Conservation (phyloP, 495 filamentous ascomycete species). For the Podospora pseudoanserina region DNA sequence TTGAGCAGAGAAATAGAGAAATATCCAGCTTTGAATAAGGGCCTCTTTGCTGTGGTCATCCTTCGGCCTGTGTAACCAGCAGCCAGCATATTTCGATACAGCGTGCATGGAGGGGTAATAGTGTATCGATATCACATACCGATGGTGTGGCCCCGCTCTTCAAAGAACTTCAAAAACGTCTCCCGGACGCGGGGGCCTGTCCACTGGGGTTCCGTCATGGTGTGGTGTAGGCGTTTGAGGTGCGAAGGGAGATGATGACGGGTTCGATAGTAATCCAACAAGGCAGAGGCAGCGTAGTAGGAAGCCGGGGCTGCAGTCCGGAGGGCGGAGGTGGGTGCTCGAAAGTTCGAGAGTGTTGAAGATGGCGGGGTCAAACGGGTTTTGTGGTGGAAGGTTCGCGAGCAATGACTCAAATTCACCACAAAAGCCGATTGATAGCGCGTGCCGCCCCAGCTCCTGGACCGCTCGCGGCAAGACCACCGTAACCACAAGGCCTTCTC, state of each 20-base stretch:
- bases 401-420: slow-evolving; percentile 37
- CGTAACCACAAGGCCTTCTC: slow-evolving; percentile 25
- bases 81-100: not conserved
- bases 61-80: not conserved
- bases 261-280: slow-evolving; percentile 9
- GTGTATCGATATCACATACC: slow-evolving; percentile 38
- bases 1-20: not conserved
- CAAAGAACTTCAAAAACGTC: slow-evolving; percentile 83
- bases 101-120: slow-evolving; percentile 11
- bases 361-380: slow-evolving; percentile 30
- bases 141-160: slow-evolving; percentile 56
- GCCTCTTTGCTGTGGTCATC: not conserved
- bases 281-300: slow-evolving; percentile 10
- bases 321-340: slow-evolving; percentile 28
- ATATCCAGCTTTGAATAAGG: not conserved
- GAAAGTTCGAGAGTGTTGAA: slow-evolving; percentile 35
- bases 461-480: slow-evolving; percentile 23
- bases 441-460: slow-evolving; percentile 22
- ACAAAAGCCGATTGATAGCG: slow-evolving; percentile 31
- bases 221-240: slow-evolving; percentile 27
- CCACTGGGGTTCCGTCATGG: slow-evolving; percentile 56
- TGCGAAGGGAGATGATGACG: slow-evolving; percentile 26
- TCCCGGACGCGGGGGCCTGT: slow-evolving; percentile 63
- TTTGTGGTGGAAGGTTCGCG: slow-evolving; percentile 40
- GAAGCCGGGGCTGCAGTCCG: slow-evolving; percentile 10